phyloP scores from a whole-genome alignment of 805 yeast genomes.

The Hanseniaspora hatyaiensis region DNA sequence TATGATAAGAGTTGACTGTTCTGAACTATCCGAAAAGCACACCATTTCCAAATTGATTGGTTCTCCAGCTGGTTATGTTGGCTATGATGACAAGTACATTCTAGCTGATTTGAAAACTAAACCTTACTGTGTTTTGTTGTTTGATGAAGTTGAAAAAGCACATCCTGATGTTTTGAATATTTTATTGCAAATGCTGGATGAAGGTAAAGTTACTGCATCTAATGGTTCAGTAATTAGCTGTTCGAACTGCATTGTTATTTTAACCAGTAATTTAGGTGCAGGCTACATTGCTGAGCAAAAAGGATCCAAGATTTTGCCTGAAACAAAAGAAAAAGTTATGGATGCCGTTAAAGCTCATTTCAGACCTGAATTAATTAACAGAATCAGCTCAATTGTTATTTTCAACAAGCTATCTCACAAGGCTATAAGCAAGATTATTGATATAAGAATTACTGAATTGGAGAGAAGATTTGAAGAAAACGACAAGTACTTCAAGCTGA shows the following conservation, averaged over 20 bases:
- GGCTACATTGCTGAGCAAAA: conserved; percentile 65
- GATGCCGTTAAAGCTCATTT: conserved; percentile 73
- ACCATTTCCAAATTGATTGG: conserved; percentile 90
- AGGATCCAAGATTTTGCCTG: conserved; percentile 49
- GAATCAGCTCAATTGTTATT: conserved; percentile 84
- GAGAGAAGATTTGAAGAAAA: conserved; percentile 74
- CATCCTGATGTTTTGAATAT: conserved; percentile 95
- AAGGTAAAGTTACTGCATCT: conserved; percentile 89
- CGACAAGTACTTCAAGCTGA: conserved; percentile 64
- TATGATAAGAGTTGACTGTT: conserved; percentile 94
- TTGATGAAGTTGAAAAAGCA: conserved; percentile 97
- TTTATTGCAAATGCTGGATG: conserved; percentile 83
- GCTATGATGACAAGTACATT: conserved; percentile 95
- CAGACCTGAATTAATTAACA: conserved; percentile 94
- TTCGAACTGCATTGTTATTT: conserved; percentile 79
- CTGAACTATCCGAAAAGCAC: conserved; percentile 90
- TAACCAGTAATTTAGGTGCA: conserved; percentile 97
- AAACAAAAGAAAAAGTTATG: conserved; percentile 71
- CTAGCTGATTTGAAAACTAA: conserved; percentile 80
- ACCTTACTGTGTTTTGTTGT: conserved; percentile 91
- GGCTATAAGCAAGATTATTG: conserved; percentile 85
- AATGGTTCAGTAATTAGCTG: conserved; percentile 90
- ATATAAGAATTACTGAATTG: conserved; percentile 71
- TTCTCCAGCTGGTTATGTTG: conserved; percentile 95
- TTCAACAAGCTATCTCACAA: conserved; percentile 86